Evolutionary conservation across 169 alveolate species (phyloP).

Genomic region (Eimeria praecox): DNA sequence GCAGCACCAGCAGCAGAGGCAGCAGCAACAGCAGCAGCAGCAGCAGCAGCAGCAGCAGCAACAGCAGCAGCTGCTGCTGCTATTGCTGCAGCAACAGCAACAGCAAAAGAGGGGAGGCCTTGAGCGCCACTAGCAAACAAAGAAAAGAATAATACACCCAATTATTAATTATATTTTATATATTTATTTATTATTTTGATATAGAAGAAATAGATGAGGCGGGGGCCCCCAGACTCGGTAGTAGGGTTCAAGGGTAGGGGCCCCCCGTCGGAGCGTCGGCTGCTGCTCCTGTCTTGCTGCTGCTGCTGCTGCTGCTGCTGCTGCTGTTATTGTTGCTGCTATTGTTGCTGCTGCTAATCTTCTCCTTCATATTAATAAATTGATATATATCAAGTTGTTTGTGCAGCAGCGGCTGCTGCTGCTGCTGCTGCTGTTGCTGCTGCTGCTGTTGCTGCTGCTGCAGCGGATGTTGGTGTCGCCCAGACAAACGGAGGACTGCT

Average conservation of each 20-base stretch:
- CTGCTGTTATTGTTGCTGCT: slow-evolving; percentile 34
- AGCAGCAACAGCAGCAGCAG: slow-evolving; percentile 8
- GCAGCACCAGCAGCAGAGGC: slow-evolving; percentile 37
- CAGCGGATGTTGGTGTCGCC: background rate
- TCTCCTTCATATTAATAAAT: background rate
- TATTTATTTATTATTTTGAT: too few species aligned
- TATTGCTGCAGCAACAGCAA: slow-evolving; percentile 13
- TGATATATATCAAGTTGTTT: background rate
- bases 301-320: slow-evolving; percentile 4
- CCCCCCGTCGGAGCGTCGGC: slow-evolving; percentile 47
- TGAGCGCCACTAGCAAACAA: background rate
- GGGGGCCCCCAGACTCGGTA: slow-evolving; percentile 21
- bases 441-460: slow-evolving; percentile 49
- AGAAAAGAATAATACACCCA: background rate
- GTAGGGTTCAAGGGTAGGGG: slow-evolving; percentile 4
- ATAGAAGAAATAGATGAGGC: background rate
- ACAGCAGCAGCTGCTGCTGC: slow-evolving; percentile 2
- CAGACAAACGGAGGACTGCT: background rate
- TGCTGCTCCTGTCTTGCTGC: background rate
- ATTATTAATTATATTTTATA: background rate
- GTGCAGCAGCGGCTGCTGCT: slow-evolving; percentile 37
- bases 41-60: slow-evolving; percentile 49
- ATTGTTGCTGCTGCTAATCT: background rate
- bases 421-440: slow-evolving; percentile 63
- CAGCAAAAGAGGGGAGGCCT: slow-evolving; percentile 19